These are phyloP conservation scores for Pyrenochaeta sp. DNA, from an alignment of 2,329 filamentous ascomycete species.

Conservation along the genomic window DNA sequence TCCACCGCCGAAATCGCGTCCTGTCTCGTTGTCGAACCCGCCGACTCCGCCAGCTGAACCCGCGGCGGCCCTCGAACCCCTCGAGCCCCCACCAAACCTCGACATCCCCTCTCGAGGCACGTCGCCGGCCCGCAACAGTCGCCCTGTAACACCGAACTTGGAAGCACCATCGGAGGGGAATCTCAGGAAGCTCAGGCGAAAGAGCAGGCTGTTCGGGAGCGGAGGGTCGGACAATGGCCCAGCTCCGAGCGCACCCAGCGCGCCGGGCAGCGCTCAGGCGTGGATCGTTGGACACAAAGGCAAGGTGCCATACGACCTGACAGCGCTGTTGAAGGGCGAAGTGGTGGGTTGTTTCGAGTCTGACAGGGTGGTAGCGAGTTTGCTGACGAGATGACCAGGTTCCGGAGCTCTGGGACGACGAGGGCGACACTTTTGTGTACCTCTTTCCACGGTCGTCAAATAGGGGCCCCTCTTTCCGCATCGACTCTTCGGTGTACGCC, in stretches of 20 bases:
- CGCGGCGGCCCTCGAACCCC: conserved; percentile 27
- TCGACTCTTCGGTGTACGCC: conserved; percentile 66
- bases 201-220: conserved; percentile 44
- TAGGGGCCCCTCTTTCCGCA: conserved; percentile 66
- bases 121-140: conserved; percentile 35
- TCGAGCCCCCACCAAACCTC: conserved; percentile 38
- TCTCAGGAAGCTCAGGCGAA: conserved; percentile 44
- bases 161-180: conserved; percentile 25
- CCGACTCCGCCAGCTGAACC: conserved; percentile 38
- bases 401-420: conserved; percentile 67
- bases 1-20: conserved; percentile 17
- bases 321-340: conserved; percentile 58
- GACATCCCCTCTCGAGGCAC: conserved; percentile 34
- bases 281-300: conserved; percentile 68
- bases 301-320: conserved; percentile 63
- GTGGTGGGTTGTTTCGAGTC: conserved; percentile 50
- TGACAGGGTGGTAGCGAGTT: conserved; percentile 1
- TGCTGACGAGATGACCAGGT: conserved; percentile 49
- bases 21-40: conserved; percentile 24
- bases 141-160: conserved; percentile 28
- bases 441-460: conserved; percentile 65
- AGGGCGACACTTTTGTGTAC: conserved; percentile 69
- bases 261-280: conserved; percentile 49
- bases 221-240: conserved; percentile 33
- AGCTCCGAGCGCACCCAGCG: conserved; percentile 11